Evolutionary conservation across 2,329 filamentous ascomycete genomes (phyloP), one percentile per base, ranked within the genome.

Genomic region (Microdochium paspali): DNA sequence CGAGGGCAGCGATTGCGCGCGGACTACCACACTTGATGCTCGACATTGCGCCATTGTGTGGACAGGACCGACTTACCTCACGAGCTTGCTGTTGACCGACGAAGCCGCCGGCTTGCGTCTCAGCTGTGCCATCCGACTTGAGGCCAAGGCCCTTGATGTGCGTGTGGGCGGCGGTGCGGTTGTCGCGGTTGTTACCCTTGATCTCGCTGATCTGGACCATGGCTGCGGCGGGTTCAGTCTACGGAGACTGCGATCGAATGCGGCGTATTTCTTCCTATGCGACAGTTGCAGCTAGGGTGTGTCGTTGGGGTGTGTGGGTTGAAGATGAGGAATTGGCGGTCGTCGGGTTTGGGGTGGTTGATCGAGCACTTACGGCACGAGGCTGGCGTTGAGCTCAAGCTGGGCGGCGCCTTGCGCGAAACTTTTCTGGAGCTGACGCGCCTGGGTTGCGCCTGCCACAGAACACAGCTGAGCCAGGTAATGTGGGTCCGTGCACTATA

Each of bases 81-180:
- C 93, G 81, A 53, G 93, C 93, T 51, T 83, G 77, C 47, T 78
- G 76, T 67, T 98, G 93, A 46, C 93, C 93, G 44, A 97, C 84
- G 61, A 97, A 98, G 30, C 93, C 93, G 56, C 82, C 80, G 28
- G 82, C 79, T 52, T 87, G 79, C 54, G 79, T 79, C 63, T 95
- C 90, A 52, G 93, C 89, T 46, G 79, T 84, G 53, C 93, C 93
- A 82, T 95, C 88, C 45, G 80, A 65, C 61, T 87, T 87, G 57
- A 98, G 71, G 18, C 93, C 93, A 35, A 98, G 77, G 46, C 93
- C 93, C 66, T 90, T 95, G 77, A 98, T 98, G 70, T 98, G 93
- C 46, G 91, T 96, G 70, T 98, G 93, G 58, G 91, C 87, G 51
- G 93, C 91, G 44, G 93, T 98, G 64, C 93, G 84, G 72, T 94